These are phyloP conservation scores for Penicillium parvum DNA, from an alignment of 495 filamentous ascomycete species.

Conservation along the genomic window DNA sequence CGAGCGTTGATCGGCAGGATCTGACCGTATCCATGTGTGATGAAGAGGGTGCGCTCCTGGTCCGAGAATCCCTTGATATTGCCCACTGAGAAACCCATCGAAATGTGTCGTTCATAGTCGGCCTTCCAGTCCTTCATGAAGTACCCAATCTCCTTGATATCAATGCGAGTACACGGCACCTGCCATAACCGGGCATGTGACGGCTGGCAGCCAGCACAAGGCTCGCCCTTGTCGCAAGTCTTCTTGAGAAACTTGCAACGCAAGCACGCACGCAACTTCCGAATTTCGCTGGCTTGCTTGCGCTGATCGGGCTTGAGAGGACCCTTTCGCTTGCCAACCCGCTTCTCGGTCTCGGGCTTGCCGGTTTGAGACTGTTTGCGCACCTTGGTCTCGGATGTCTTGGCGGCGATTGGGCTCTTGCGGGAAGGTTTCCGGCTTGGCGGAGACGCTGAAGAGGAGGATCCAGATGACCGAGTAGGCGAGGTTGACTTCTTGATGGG, in stretches of 20 bases:
- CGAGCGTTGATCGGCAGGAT: slow-evolving; percentile 83
- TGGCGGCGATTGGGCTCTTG: slow-evolving; percentile 72
- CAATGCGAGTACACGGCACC: slow-evolving; percentile 90
- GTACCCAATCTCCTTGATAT: slow-evolving; percentile 93
- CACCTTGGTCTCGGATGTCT: slow-evolving; percentile 75
- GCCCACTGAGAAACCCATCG: slow-evolving; percentile 77
- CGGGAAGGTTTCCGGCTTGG: slow-evolving; percentile 62
- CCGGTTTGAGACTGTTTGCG: slow-evolving; percentile 65
- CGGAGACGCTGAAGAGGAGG: slow-evolving; percentile 58
- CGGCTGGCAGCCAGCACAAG: slow-evolving; percentile 87
- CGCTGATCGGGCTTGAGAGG: slow-evolving; percentile 89
- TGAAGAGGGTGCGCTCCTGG: slow-evolving; percentile 72
- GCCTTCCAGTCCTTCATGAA: slow-evolving; percentile 99
- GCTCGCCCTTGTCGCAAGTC: slow-evolving; percentile 93
- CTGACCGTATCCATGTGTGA: slow-evolving; percentile 87
- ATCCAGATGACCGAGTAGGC: slow-evolving; percentile 52
- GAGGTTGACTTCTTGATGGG: slow-evolving; percentile 67
- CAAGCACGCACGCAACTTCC: slow-evolving; percentile 84
- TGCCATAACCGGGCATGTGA: slow-evolving; percentile 92
- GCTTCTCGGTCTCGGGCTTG: slow-evolving; percentile 84
- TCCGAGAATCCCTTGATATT: slow-evolving; percentile 91
- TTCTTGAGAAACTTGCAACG: slow-evolving; percentile 99
- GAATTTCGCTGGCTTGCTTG: slow-evolving; percentile 89
- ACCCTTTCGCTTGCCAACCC: slow-evolving; percentile 78
- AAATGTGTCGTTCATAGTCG: slow-evolving; percentile 85